Evolutionary conservation across 768 basidiomycete genomes (phyloP).

Genomic region (Calvatia gigantea): DNA sequence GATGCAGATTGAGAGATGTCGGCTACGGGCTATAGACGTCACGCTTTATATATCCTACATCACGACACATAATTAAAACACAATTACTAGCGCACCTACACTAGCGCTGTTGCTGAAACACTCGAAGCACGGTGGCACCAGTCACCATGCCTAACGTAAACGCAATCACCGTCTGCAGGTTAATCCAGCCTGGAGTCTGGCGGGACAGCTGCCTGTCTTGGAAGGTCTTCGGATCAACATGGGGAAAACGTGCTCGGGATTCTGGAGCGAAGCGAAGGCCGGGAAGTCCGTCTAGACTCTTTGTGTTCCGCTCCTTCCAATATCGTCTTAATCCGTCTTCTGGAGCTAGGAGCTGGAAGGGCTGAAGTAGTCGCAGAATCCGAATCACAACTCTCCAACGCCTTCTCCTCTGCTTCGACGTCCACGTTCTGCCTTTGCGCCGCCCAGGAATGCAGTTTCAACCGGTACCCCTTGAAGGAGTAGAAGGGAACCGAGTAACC

Average conservation of each 20-base stretch:
- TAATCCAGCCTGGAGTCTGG: neutral
- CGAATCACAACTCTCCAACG: neutral
- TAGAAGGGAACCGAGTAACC: constrained; percentile 57
- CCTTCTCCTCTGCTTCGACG: constrained; percentile 18
- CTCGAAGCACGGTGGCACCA: neutral
- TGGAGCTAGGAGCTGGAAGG: constrained; percentile 17
- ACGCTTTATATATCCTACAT: too few species aligned
- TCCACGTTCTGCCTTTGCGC: constrained; percentile 36
- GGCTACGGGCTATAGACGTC: too few species aligned
- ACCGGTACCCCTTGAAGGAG: constrained; percentile 45
- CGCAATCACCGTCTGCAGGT: neutral
- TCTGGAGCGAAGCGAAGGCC: constrained; percentile 30
- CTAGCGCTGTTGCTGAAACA: neutral
- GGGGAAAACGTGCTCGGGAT: neutral
- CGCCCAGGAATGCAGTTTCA: constrained; percentile 37
- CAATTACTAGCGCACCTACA: neutral
- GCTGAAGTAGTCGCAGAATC: neutral
- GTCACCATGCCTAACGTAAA: neutral
- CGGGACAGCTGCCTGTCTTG: neutral
- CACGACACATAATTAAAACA: too few species aligned
- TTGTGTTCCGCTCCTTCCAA: constrained; percentile 43
- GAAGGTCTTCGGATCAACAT: constrained; percentile 5
- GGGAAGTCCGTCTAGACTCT: constrained; percentile 51
- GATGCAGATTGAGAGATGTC: neutral
- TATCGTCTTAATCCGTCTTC: constrained; percentile 46